phyloP scores from a whole-genome alignment of 306 rosid genomes.

The Ochetophila trinervis region DNA sequence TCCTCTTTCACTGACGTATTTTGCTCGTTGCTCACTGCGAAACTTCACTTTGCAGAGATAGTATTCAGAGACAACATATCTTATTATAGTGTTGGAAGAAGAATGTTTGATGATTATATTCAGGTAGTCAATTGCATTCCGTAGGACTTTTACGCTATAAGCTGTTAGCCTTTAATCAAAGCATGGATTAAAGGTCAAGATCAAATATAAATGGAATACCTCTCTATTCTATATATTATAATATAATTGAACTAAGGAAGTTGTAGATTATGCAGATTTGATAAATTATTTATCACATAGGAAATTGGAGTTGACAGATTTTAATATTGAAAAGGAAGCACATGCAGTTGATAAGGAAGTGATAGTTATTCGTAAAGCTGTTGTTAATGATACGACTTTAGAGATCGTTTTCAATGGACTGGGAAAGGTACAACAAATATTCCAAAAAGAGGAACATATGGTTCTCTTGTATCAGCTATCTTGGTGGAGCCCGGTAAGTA shows the following conservation, averaged over 20 bases:
- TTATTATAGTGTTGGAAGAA: conserved; percentile 47
- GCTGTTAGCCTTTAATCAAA: no score
- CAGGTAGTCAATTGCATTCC: conserved; percentile 39
- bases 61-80: conserved; percentile 41
- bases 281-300: conserved; percentile 30
- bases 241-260: no score
- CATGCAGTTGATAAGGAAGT: conserved; percentile 38
- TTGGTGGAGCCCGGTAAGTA: conserved; percentile 57
- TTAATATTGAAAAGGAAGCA: conserved; percentile 41
- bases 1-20: conserved; percentile 55
- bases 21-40: conserved; percentile 52
- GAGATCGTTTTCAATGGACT: conserved; percentile 61
- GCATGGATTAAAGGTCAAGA: no score
- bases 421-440: conserved; percentile 53
- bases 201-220: no score
- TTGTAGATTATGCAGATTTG: neutral
- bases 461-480: conserved; percentile 61
- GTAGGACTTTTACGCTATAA: no score
- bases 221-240: no score
- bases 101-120: conserved; percentile 53
- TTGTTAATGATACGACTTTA: conserved; percentile 29
- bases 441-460: conserved; percentile 48
- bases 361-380: conserved; percentile 29
- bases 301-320: conserved; percentile 40
- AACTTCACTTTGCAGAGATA: conserved; percentile 59